A percentile compares a stretch with the other conserved stretches of the same genome.
phyloP scores from a whole-genome alignment of 208 protist genomes.

The Endotrypanum monterogeii region DNA sequence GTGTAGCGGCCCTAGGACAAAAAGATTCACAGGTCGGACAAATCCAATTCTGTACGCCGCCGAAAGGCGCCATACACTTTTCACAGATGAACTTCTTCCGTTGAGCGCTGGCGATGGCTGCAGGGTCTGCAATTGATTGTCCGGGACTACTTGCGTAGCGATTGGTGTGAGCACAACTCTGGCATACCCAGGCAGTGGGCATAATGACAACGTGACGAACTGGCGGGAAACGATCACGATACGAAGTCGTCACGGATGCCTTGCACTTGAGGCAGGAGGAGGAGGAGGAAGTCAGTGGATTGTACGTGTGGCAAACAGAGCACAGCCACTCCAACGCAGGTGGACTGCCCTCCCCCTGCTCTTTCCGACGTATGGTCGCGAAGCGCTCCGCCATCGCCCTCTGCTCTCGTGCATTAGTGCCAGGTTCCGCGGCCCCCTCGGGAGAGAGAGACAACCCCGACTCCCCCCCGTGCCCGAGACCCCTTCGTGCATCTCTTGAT shows the following conservation, averaged over 20 bases:
- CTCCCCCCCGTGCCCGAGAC: not conserved
- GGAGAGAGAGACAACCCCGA: not conserved
- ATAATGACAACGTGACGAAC: conserved; percentile 70
- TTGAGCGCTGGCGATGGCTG: not conserved
- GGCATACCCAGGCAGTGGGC: conserved; percentile 63
- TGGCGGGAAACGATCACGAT: conserved; percentile 47
- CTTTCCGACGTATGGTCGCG: conserved; percentile 26
- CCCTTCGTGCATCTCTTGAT: not conserved
- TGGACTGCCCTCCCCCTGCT: not conserved
- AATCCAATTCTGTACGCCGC: conserved; percentile 67
- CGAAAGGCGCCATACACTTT: conserved; percentile 49
- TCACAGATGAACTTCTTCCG: conserved; percentile 66
- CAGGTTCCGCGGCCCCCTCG: not conserved
- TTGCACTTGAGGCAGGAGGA: conserved; percentile 47
- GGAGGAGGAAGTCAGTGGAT: conserved; percentile 31
- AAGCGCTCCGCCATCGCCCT: conserved; percentile 48
- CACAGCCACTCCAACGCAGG: conserved; percentile 66
- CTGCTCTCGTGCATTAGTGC: conserved; percentile 30
- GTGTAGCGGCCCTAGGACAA: conserved; percentile 57
- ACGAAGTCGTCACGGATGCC: conserved; percentile 39
- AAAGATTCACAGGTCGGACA: conserved; percentile 64
- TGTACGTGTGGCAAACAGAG: conserved; percentile 55
- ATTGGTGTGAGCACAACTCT: conserved; percentile 40
- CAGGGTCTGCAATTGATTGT: not conserved
- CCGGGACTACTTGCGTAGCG: not conserved